Evolutionary conservation across 495 filamentous ascomycete species (phyloP), one percentile per base, ranked within the genome.

Genomic region (Cairneyella variabilis): DNA sequence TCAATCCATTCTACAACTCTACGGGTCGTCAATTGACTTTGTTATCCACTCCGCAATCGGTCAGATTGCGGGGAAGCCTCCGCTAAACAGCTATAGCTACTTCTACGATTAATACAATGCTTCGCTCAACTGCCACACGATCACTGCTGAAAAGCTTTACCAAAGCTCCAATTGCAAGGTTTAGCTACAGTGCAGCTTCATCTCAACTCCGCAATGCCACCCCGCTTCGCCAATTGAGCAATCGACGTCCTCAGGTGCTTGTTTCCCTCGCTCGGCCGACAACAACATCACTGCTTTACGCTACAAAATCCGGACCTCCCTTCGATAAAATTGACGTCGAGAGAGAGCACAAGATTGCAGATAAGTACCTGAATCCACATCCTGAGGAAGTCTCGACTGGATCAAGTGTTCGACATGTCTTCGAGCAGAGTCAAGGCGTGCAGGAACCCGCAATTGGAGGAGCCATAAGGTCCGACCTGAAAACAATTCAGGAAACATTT

Each of bases 401-500:
- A 3, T 88, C 85, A 0, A 75, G 66, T 10, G 70, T 81, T 21
- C 80, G 78, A 45, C 73, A 74, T 42, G 63, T 85, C 3, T 71
- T 85, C 14, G 72, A 79, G 30, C 66, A 58, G 23, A 57, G 55
- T 14, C 63, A 59, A 26, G 58, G 42, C 30, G 45, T 54, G 21
- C 61, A 48, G 4, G 36, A 40, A 12, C 53, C 54, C 14, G 53
- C 56, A 46, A 83, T 92, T 72, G 70, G 83, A 66, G 76, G 50
- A 76, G 86, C 83, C 32, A 70, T 96, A 39, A 84, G 76, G 63
- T 61, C 74, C 20, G 92, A 97, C 66, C 47, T 93, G 54, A 72
- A 82, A 74, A 83, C 80, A 1, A 83, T 97, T 70, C 85, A 85
- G 63, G 88, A 93, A n/a, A 93, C 91, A 10, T 95, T 98, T 70